Evolutionary conservation across 805 yeast genomes (phyloP), one percentile per base, ranked within the genome.

Genomic region (Myxozyma neotropica): DNA sequence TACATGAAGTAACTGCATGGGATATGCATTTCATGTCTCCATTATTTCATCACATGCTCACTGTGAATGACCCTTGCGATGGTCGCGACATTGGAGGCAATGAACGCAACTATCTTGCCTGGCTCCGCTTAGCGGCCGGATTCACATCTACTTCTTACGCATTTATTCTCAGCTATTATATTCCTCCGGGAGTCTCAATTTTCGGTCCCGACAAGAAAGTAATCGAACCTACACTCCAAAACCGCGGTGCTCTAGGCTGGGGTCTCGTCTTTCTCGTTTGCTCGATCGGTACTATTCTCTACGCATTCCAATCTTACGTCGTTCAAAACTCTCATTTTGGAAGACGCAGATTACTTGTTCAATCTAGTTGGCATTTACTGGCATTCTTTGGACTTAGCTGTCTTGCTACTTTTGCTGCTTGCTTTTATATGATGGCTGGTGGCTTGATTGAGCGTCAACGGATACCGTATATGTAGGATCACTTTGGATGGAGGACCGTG

Each of bases 91-190:
- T 49, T 17, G 64, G 64, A 10, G 61, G 61, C 29, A 62, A 62
- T 36, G 66, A 62, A 54, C 60, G 66, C 12, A 62, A 55, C 39
- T 62, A 47, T 33, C 64, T 62, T 17, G 64, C 66, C 15, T 62
- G 64, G 64, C 35, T 59, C n/a, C 63, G 66, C 15, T 49, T 62
- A 12, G 64, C 66, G 15, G 66, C 66, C 13, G 59, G 43, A n/a
- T 56, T 62, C 33, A 44, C 59, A 15, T 51, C 64, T 2, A 62
- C 66, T 4, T 52, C 66, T 15, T 57, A 43, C 26, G 64, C 64
- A n/a, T 62, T 62, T 43, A 60, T 62, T 29, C 12, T 55, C 17
- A 40, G 29, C 40, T 62, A 35, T 50, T 62, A 62, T 42, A 42
- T 59, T 8, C 66, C 66, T 6, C 58, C 66, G 15, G 64, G 64